A percentile compares a stretch with the other conserved stretches of the same genome.
phyloP scores from a whole-genome alignment of 768 basidiomycete species.

The Russula sp. region DNA sequence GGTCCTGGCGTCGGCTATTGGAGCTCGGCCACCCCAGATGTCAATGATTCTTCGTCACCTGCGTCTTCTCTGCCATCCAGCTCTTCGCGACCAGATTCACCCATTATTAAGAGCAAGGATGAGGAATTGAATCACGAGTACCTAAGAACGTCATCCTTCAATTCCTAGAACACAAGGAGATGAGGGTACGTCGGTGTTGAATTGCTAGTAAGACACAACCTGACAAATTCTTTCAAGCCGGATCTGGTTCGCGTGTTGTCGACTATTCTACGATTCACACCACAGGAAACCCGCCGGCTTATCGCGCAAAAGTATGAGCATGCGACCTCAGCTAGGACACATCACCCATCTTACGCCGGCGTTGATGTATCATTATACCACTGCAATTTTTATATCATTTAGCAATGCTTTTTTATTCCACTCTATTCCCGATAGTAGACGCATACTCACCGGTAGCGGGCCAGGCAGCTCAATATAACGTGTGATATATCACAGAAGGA shows the following conservation, averaged over 20 bases:
- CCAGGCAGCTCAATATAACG: not conserved
- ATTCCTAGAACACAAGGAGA: conserved; percentile 97
- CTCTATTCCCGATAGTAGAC: not conserved
- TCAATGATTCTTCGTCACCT: conserved; percentile 36
- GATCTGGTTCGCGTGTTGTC: conserved; percentile 89
- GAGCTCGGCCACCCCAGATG: conserved; percentile 44
- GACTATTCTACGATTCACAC: conserved; percentile 91
- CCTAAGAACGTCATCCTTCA: conserved; percentile 90
- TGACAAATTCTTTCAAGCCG: conserved; percentile 47
- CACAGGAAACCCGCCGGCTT: conserved; percentile 86
- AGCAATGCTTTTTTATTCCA: conserved; percentile 6
- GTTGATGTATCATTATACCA: conserved; percentile 10
- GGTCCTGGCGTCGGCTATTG: conserved; percentile 96
- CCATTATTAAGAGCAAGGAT: conserved; percentile 50
- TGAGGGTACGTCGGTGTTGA: conserved; percentile 74
- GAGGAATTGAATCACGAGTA: conserved; percentile 97
- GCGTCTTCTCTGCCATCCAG: conserved; percentile 40
- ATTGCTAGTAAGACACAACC: conserved; percentile 13
- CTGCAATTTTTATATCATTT: conserved; percentile 8
- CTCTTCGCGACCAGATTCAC: conserved; percentile 36
- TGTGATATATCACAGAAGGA: not conserved
- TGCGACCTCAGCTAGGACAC: not conserved
- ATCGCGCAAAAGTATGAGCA: conserved; percentile 77
- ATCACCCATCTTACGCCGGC: not conserved
- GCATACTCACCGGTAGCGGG: not conserved